phyloP scores from a whole-genome alignment of 208 protist genomes.

The Trypanosoma boissoni region DNA sequence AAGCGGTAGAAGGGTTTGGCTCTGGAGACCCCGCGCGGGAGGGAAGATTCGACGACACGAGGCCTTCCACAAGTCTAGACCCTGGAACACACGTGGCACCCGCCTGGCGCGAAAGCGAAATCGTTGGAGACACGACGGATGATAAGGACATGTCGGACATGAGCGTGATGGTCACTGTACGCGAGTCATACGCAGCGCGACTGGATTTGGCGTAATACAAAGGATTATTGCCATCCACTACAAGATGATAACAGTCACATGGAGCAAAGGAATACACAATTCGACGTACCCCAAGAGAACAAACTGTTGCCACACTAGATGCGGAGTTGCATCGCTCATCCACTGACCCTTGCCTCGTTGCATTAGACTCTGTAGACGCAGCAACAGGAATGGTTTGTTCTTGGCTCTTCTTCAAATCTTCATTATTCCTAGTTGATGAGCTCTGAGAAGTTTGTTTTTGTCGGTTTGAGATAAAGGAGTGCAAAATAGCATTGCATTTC shows the following conservation, averaged over 20 bases:
- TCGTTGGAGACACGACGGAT: conserved; percentile 13
- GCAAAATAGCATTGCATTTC: conserved; percentile 45
- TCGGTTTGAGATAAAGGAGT: conserved; percentile 40
- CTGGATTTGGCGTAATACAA: conserved; percentile 63
- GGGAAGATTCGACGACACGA: conserved; percentile 27
- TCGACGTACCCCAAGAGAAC: conserved; percentile 42
- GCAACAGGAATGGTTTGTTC: background rate
- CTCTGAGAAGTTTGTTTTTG: background rate
- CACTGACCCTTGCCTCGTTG: no score
- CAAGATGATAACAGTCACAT: conserved; percentile 73
- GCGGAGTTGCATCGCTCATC: no score
- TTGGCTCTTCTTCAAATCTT: conserved; percentile 7
- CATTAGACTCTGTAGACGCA: no score
- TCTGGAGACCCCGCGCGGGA: conserved; percentile 33
- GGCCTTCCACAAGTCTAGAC: conserved; percentile 16
- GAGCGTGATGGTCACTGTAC: conserved; percentile 53
- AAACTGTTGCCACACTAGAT: background rate
- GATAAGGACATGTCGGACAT: conserved; percentile 48
- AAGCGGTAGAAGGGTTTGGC: background rate
- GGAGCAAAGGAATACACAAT: conserved; percentile 69
- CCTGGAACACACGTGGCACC: background rate
- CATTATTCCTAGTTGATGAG: background rate
- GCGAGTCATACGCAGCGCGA: conserved; percentile 42
- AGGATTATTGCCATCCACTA: conserved; percentile 57
- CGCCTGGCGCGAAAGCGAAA: conserved; percentile 11